phyloP scores from a whole-genome alignment of 805 yeast genomes.

The Saccharomycopsis microspora region DNA sequence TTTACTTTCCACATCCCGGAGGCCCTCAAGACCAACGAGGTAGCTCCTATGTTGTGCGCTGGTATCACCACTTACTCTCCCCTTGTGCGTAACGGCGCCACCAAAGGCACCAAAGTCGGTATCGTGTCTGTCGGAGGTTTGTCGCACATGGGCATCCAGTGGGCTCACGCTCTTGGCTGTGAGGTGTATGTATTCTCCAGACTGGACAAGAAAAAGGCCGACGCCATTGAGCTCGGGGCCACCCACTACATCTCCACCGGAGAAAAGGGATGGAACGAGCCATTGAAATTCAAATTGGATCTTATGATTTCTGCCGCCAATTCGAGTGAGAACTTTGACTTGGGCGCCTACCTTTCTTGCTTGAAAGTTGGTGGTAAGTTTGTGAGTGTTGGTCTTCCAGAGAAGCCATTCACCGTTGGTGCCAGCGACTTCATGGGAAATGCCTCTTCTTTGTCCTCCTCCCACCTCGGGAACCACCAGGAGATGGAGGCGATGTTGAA shows the following conservation, averaged over 20 bases:
- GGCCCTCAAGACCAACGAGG: conserved; percentile 27
- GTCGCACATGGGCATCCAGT: conserved; percentile 52
- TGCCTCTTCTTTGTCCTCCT: conserved; percentile 23
- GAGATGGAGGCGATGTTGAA: conserved; percentile 29
- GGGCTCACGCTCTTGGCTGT: conserved; percentile 53
- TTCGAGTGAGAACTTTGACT: conserved; percentile 36
- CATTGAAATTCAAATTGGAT: conserved; percentile 29
- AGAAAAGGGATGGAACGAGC: conserved; percentile 25
- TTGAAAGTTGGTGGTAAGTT: conserved; percentile 50
- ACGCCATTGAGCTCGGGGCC: conserved; percentile 45
- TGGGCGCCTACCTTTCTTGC: conserved; percentile 34
- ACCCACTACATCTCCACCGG: conserved; percentile 40
- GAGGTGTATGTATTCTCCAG: conserved; percentile 51
- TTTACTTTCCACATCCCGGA: conserved; percentile 41
- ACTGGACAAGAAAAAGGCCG: conserved; percentile 35
- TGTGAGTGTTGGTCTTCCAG: conserved; percentile 61
- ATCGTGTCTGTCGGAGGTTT: conserved; percentile 58
- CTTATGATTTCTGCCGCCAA: conserved; percentile 43
- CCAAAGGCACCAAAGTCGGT: conserved; percentile 37
- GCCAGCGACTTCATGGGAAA: conserved; percentile 30
- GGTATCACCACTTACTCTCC: conserved; percentile 47
- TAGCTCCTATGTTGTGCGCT: conserved; percentile 47
- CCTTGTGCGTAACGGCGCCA: conserved; percentile 32
- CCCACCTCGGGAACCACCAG: conserved; percentile 25
- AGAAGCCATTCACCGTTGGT: conserved; percentile 28